Evolutionary conservation across 2,329 filamentous ascomycete species (phyloP).

Genomic region (Botryotinia convoluta): DNA sequence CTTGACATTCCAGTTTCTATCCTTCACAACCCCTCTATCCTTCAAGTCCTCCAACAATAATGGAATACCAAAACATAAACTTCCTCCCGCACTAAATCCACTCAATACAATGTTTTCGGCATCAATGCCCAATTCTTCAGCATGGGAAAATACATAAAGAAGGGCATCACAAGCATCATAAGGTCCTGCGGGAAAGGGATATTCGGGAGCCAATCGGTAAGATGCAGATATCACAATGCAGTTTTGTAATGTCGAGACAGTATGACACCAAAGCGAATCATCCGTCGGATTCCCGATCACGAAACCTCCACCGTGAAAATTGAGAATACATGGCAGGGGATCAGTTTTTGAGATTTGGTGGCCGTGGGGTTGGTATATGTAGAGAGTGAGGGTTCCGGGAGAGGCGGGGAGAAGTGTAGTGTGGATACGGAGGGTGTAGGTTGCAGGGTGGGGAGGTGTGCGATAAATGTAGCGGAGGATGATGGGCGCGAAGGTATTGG

Average conservation of each 20-base stretch:
- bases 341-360: not conserved
- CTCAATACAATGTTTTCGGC: slow-evolving; percentile 42
- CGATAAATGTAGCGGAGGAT: slow-evolving; percentile 11
- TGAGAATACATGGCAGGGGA: slow-evolving; percentile 36
- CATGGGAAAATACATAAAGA: slow-evolving; percentile 39
- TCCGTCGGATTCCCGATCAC: slow-evolving; percentile 38
- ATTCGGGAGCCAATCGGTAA: slow-evolving; percentile 47
- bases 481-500: slow-evolving; percentile 4
- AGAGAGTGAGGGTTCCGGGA: slow-evolving; percentile 1
- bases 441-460: not conserved
- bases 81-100: slow-evolving; percentile 48
- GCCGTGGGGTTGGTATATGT: slow-evolving; percentile 12
- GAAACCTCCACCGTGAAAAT: slow-evolving; percentile 41
- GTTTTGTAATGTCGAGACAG: slow-evolving; percentile 40
- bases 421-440: not conserved
- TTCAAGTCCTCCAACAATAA: slow-evolving; percentile 22
- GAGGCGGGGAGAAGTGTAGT: not conserved
- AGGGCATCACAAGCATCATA: slow-evolving; percentile 48
- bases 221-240: slow-evolving; percentile 44
- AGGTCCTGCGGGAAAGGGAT: slow-evolving; percentile 45
- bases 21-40: slow-evolving; percentile 6
- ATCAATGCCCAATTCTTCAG: slow-evolving; percentile 26
- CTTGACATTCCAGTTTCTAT: not conserved
- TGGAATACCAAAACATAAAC: slow-evolving; percentile 24
- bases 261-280: slow-evolving; percentile 38